Base-by-base conservation (phyloP, 2,329 filamentous ascomycete species). In the Ilyonectria destructans region DNA sequence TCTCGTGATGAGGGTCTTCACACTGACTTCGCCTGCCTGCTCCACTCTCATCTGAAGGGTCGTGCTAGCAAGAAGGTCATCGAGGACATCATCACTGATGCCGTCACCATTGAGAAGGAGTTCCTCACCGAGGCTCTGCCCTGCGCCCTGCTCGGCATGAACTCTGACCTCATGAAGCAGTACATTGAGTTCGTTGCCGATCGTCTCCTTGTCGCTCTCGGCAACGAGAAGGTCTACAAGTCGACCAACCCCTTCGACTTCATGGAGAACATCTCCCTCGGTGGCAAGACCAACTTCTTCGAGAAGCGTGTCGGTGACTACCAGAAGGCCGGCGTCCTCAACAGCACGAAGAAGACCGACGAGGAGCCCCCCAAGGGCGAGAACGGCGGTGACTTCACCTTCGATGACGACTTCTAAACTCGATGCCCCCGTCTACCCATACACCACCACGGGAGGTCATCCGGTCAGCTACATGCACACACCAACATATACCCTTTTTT, bases 271-370 rank as follows among this genome's bases (percentile, higher is more conserved):
- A 99, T 99, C 84, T 98, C 96, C 23, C 90, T 99, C 12, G 94
- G 95, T 59, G 96, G 96, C 84, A 99, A 99, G 93, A 99, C 96
- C 82, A 99, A 99, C 91, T 99, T 99, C 90, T 99, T 99, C 82
- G 96, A 99, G 92, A 99, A 99, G 93, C 94, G 96, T 77, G 96
- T 99, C 65, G 96, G 92, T 82, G 96, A 99, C 80, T 99, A 99
- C 90, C 96, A 99, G 86, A 99, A 99, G 90, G 95, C 96, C 43
- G 96, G 96, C 87, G 96, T 99, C 83, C 97, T 99, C 94, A 92
- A 92, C 79, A 95, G 93, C 85, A 93, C 92, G 77, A 95, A 95
- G 87, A 91, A 92, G 82, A 81, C 85, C n/a, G 85, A 88, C 21
- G 82, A 86, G 1, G 72, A 77, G 7, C 84, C 90, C 68, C 81